Percentiles rank a stretch among this genome's conserved stretches.
These are phyloP conservation scores for Nasturtium officinale DNA, from an alignment of 345 rosid species.

Conservation along the genomic window DNA sequence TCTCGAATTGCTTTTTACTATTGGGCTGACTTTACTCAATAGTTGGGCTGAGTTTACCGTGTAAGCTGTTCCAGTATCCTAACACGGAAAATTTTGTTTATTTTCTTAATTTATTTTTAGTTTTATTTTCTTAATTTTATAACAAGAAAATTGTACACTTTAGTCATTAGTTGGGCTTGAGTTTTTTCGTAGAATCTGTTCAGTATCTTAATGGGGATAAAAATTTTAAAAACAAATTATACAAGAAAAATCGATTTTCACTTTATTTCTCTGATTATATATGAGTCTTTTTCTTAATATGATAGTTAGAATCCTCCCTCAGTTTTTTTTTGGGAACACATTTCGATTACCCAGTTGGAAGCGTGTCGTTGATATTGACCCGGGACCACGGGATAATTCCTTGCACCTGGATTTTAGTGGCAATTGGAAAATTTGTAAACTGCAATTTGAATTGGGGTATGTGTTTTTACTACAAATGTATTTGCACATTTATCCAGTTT, in stretches of 20 bases:
- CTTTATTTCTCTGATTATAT: too few species aligned
- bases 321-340: neutral
- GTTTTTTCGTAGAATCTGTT: neutral
- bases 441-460: neutral
- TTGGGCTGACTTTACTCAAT: constrained; percentile 28
- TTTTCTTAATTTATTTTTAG: too few species aligned
- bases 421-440: neutral
- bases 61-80: constrained; percentile 4
- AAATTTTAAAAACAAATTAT: too few species aligned
- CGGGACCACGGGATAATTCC: constrained; percentile 10
- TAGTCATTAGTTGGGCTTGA: constrained; percentile 21
- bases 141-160: neutral
- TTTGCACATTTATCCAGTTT: neutral
- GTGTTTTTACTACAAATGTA: neutral
- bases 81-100: neutral
- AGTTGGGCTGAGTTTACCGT: constrained; percentile 21
- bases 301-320: neutral
- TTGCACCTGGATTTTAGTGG: constrained; percentile 10
- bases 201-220: too few species aligned
- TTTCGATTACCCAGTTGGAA: neutral
- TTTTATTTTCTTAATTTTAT: neutral
- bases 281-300: too few species aligned
- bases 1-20: neutral
- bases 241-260: too few species aligned
- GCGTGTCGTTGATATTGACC: constrained; percentile 12